A percentile compares a stretch with the other conserved stretches of the same genome.
phyloP scores from a whole-genome alignment of 2,329 filamentous ascomycete genomes.

The Whalleya microplaca region DNA sequence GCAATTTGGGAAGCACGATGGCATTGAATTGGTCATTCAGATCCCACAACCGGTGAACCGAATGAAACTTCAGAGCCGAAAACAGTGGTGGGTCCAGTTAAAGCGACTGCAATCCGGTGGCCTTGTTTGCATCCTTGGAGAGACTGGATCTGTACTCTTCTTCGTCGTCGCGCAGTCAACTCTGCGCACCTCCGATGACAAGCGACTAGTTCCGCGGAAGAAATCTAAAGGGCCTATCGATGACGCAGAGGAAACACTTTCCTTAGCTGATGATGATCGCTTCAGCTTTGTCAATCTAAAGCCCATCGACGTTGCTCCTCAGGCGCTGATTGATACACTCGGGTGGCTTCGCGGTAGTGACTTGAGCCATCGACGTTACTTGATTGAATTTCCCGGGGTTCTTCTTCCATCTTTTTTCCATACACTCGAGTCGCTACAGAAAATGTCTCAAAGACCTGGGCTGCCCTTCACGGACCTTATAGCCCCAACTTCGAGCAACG shows the following conservation, averaged over 20 bases:
- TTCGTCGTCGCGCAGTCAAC: constrained; percentile 43
- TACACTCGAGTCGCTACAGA: constrained; percentile 59
- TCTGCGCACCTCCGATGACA: constrained; percentile 20
- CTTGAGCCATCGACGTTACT: constrained; percentile 23
- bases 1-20: constrained; percentile 42
- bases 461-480: constrained; percentile 56
- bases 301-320: constrained; percentile 28
- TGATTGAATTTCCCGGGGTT: constrained; percentile 67
- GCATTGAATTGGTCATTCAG: constrained; percentile 48
- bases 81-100: constrained; percentile 54
- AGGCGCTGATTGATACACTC: constrained; percentile 32
- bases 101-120: constrained; percentile 53
- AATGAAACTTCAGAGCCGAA: constrained; percentile 36
- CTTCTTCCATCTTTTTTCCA: constrained; percentile 61
- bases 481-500: constrained; percentile 35
- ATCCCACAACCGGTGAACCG: constrained; percentile 49
- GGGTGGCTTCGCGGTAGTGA: constrained; percentile 35
- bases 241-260: constrained; percentile 12
- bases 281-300: constrained; percentile 39
- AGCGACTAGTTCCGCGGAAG: neutral
- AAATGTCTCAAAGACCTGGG: constrained; percentile 47
- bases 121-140: constrained; percentile 53
- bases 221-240: neutral
- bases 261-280: constrained; percentile 37
- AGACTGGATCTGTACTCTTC: constrained; percentile 44